Percentiles rank a stretch among this genome's conserved stretches.
These are phyloP conservation scores for Conoideocrella luteorostrata DNA, from an alignment of 2,329 filamentous ascomycete genomes.

Conservation along the genomic window DNA sequence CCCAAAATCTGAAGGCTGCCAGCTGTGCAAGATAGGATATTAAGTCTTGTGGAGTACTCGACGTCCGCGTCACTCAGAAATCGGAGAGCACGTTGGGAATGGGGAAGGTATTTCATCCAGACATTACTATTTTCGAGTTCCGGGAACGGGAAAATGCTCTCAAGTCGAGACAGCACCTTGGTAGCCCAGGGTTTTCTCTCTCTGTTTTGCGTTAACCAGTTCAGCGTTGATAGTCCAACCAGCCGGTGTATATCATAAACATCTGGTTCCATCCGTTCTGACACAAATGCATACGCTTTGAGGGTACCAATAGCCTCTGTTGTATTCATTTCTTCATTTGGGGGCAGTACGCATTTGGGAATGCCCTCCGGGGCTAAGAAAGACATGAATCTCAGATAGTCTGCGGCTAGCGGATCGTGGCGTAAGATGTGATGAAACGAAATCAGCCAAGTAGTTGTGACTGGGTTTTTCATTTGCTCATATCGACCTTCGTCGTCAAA, in stretches of 20 bases:
- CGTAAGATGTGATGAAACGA: slow-evolving; percentile 24
- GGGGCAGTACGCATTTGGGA: slow-evolving; percentile 18
- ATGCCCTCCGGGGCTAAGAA: slow-evolving; percentile 23
- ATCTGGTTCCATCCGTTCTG: slow-evolving; percentile 11
- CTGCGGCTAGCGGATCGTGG: slow-evolving; percentile 17
- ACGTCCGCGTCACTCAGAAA: too few relatives aligned
- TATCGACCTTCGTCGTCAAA: slow-evolving; percentile 25
- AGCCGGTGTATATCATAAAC: slow-evolving; percentile 26
- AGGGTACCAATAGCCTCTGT: slow-evolving; percentile 18
- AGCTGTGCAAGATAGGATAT: too few relatives aligned
- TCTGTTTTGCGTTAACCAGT: slow-evolving; percentile 18
- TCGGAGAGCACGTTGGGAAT: too few relatives aligned
- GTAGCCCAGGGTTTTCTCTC: too few relatives aligned
- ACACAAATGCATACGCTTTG: slow-evolving; percentile 25
- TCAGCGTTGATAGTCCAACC: slow-evolving; percentile 22
- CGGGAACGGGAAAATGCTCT: too few relatives aligned
- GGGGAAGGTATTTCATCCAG: too few relatives aligned
- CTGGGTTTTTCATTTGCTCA: slow-evolving; percentile 17
- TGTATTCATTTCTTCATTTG: background rate
- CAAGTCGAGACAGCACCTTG: too few relatives aligned
- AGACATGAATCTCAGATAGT: slow-evolving; percentile 23
- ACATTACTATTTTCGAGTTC: too few relatives aligned
- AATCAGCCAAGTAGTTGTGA: slow-evolving; percentile 27
- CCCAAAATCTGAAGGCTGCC: too few relatives aligned
- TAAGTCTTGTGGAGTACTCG: too few relatives aligned